phyloP scores from a whole-genome alignment of 176 grass and related monocot species.

The Phyllostachys edulis region DNA sequence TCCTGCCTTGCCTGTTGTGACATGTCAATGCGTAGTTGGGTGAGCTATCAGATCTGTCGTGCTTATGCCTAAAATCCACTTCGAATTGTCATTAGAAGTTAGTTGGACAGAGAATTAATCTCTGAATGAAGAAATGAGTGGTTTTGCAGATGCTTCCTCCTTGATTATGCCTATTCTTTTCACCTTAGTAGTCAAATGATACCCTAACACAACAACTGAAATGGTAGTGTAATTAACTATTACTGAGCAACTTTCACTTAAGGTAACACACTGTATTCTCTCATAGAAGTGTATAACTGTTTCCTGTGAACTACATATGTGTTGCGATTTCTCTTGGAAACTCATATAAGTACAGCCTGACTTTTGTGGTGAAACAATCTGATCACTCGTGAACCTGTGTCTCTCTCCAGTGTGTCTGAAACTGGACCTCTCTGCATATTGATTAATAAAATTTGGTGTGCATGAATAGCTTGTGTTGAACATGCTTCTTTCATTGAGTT shows the following conservation, averaged over 20 bases:
- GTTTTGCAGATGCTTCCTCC: background rate
- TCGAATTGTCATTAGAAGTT: background rate
- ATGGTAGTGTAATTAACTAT: background rate
- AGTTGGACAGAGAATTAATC: background rate
- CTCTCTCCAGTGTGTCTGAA: background rate
- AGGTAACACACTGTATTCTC: background rate
- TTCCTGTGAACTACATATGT: background rate
- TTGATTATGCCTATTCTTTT: background rate
- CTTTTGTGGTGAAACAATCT: background rate
- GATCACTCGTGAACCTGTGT: background rate
- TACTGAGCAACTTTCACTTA: background rate
- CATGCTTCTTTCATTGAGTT: background rate
- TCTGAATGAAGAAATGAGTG: slow-evolving; percentile 10
- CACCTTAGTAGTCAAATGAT: background rate
- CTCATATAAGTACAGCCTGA: background rate
- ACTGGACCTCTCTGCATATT: background rate
- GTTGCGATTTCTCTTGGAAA: background rate
- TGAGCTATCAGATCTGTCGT: background rate
- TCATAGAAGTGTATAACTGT: background rate
- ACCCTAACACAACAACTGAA: background rate
- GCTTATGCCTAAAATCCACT: slow-evolving; percentile 27
- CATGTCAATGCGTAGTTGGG: slow-evolving; percentile 5
- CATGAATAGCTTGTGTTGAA: background rate
- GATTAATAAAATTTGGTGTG: background rate
- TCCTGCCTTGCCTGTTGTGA: background rate